Percentiles rank a stretch among this genome's conserved stretches.
These are phyloP conservation scores for Hyaloperonospora brassicae DNA, from an alignment of 352 stramenopile species.

Conservation along the genomic window DNA sequence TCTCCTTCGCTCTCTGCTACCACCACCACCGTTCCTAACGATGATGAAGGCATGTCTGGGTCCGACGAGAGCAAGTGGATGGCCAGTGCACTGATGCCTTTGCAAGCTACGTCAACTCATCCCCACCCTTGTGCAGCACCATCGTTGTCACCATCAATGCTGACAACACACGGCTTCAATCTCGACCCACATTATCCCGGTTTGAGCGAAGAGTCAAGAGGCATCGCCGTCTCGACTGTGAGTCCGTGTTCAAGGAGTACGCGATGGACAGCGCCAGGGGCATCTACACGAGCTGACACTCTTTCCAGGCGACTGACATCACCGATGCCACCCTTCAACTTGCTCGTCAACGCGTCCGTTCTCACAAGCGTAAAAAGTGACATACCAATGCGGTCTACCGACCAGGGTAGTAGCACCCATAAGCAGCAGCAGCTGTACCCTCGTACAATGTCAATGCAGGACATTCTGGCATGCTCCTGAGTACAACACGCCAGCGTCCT, in stretches of 20 bases:
- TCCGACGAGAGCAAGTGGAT: slow-evolving; percentile 16
- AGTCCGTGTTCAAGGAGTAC: slow-evolving; percentile 11
- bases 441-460: slow-evolving; percentile 67
- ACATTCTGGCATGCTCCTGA: slow-evolving; percentile 44
- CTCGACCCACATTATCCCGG: slow-evolving; percentile 41
- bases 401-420: slow-evolving; percentile 6
- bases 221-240: slow-evolving; percentile 5
- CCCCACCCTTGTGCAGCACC: slow-evolving; percentile 14
- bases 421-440: slow-evolving; percentile 7
- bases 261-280: slow-evolving; percentile 17
- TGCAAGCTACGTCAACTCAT: slow-evolving; percentile 10
- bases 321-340: slow-evolving; percentile 49
- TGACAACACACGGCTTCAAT: slow-evolving; percentile 34
- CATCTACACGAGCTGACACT: slow-evolving; percentile 4
- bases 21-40: slow-evolving; percentile 22
- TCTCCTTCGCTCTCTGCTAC: slow-evolving; percentile 19
- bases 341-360: slow-evolving; percentile 66
- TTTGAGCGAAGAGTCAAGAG: slow-evolving; percentile 22
- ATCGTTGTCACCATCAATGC: slow-evolving; percentile 37
- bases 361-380: slow-evolving; percentile 57
- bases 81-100: slow-evolving; percentile 3
- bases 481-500: slow-evolving; percentile 4
- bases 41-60: slow-evolving; percentile 31
- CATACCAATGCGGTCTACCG: slow-evolving; percentile 11
- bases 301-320: slow-evolving; percentile 4